Evolutionary conservation across 2,329 filamentous ascomycete species (phyloP), one percentile per base, ranked within the genome.

Genomic region (Thelonectria discophora): DNA sequence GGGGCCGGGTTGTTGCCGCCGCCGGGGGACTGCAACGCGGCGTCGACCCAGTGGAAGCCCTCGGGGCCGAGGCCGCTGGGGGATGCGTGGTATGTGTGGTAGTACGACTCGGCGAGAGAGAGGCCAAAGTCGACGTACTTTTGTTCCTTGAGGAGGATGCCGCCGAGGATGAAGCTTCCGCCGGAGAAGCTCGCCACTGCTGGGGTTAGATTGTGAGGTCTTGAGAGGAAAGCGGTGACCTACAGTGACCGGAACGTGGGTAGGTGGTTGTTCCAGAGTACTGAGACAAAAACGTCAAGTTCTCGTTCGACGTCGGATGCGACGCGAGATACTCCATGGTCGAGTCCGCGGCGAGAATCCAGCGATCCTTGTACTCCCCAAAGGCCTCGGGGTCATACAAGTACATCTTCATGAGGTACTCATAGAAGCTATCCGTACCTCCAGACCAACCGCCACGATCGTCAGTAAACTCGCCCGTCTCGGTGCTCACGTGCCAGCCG

Each of bases 361-460:
- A 97, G 49, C 87, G 86, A 65, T 94, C 89, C 69, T 83, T 87
- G 78, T 94, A 93, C 3, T 76, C 64, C 2, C 71, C 76, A 70
- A 91, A 96, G 3, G 86, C 82, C 6, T 75, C 68, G 0, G 86
- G 82, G 72, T 94, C 90, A 74, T 96, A 96, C 56, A 94, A 77
- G 70, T 89, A 96, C 91, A 95, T 94, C 81, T 97, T 97, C 76
- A 97, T 89, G 32, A 97, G 84, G 71, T 96, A 96, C 77, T 96
- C 92, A 78, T 96, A 97, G 78, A 90, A 96, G 45, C 88, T 92
- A 75, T 96, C 92, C 30, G 85, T 85, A 7, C 90, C 90, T 52
- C 90, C 92, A 40, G 86, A 85, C 92, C 92, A 97, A 46, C 91
- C 90, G 53, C 93, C 92, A 2, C 67, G 71, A 21, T 84, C 84